Base-by-base conservation (phyloP, 1,284 basidiomycete species). In the Trichosporon coremiiforme region DNA sequence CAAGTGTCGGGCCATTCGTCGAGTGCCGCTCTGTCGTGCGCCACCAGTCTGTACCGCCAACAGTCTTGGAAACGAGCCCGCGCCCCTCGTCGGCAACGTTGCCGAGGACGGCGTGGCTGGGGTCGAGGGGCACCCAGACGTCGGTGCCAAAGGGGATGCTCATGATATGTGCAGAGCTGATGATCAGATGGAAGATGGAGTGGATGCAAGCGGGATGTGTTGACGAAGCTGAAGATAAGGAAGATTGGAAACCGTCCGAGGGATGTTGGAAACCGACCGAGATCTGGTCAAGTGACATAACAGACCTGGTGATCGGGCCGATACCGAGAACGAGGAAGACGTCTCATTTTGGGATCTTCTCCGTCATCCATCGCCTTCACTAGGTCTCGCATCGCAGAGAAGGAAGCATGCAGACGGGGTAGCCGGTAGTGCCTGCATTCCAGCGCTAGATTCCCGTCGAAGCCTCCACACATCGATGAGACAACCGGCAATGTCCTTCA, bases 41-140 rank as follows among this genome's bases (percentile, higher is more conserved):
- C 78, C 78, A 79, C 75, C 76, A 79, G 71, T 78, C 75, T 0
- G 75, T 77, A 0, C 70, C 74, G 22, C 70, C 72, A 4, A 68
- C 68, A 0, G 68, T 64, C 47, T 25, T 53, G 50, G 33, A 33
- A 0, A 50, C 47, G 10, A 74, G 36, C 25, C 64, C 70, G 1
- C 33, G 33, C 12, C 71, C 71, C 22, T 22, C 62, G 9, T 67
- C 64, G 0, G 6, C 25, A 20, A 66, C 41, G 5, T 36, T 50
- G 60, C 70, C 72, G 8, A 66, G 29, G 31, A 73, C 65, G 0
- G 60, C 12, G 25, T 35, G 8, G 36, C 6, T 4, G 2, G 41
- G 20, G 57, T 67, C 29, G 33, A 73, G 70, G 0, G 72, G 47
- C 13, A 15, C 25, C 72, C 72, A 73, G 20, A 60, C 62, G 33